Evolutionary conservation across 108 stramenopile species (phyloP).

Genomic region (Cyclotella distinguenda): DNA sequence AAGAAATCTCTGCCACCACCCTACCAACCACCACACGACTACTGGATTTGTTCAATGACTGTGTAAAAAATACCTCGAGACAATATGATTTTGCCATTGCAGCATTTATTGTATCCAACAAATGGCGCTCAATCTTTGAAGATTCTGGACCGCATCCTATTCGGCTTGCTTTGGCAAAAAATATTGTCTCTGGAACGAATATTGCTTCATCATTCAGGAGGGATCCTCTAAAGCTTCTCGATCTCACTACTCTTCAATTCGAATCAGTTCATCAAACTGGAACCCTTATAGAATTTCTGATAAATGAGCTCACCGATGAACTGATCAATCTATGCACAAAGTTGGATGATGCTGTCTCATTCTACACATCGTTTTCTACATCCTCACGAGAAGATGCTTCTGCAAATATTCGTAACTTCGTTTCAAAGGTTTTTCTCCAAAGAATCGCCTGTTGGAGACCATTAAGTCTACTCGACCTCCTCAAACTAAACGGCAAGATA

Average conservation of each 20-base stretch:
- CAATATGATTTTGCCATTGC: constrained; percentile 6
- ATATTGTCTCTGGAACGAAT: not conserved
- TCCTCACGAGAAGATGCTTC: too few relatives aligned
- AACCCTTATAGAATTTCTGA: constrained; percentile 2
- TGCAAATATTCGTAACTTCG: not conserved
- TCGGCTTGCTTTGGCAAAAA: not conserved
- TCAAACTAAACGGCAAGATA: not conserved
- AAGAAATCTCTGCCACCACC: too few relatives aligned
- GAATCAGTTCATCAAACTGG: not conserved
- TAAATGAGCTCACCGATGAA: not conserved
- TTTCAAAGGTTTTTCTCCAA: not conserved
- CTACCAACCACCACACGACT: too few relatives aligned
- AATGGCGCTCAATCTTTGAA: not conserved
- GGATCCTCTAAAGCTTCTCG: not conserved
- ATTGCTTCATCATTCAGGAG: constrained; percentile 3
- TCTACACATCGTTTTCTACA: not conserved
- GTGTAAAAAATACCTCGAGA: too few relatives aligned
- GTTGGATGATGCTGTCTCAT: constrained; percentile 12
- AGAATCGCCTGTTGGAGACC: constrained; percentile 17
- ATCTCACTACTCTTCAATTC: not conserved
- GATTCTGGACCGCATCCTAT: not conserved
- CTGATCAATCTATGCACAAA: not conserved
- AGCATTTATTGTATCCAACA: not conserved
- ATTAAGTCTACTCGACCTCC: constrained; percentile 1
- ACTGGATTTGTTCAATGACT: too few relatives aligned